Conservation (phyloP, 2,329 filamentous ascomycete genomes). For the Colletotrichum musicola region DNA sequence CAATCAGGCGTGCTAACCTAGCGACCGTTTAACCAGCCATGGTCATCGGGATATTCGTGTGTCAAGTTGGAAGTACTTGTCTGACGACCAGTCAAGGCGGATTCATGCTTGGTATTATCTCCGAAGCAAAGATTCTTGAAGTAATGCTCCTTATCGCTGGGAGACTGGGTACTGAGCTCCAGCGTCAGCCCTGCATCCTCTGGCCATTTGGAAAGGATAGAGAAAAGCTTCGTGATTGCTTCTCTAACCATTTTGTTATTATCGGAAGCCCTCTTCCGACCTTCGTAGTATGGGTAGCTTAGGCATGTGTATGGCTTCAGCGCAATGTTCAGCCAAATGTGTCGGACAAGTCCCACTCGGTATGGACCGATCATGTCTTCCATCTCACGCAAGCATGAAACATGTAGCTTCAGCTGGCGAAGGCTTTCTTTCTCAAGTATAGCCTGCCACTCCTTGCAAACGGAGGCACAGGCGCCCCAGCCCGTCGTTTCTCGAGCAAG, state of each 20-base stretch:
- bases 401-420: slow-evolving; percentile 43
- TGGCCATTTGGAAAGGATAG: slow-evolving; percentile 47
- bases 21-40: slow-evolving; percentile 18
- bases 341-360: slow-evolving; percentile 43
- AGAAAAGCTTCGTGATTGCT: slow-evolving; percentile 46
- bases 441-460: slow-evolving; percentile 52
- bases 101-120: slow-evolving; percentile 36
- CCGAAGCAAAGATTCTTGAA: slow-evolving; percentile 48
- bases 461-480: slow-evolving; percentile 49
- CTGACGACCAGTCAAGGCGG: not conserved
- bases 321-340: slow-evolving; percentile 48
- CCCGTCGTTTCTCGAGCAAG: slow-evolving; percentile 36
- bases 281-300: no score
- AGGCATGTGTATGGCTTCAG: slow-evolving; percentile 46
- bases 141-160: slow-evolving; percentile 51
- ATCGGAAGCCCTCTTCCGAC: no score
- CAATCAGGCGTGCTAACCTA: no score
- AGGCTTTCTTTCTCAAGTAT: slow-evolving; percentile 48
- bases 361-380: slow-evolving; percentile 36
- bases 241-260: slow-evolving; percentile 38
- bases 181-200: slow-evolving; percentile 43
- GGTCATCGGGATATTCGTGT: no score
- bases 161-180: slow-evolving; percentile 50
- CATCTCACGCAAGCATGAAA: slow-evolving; percentile 44
- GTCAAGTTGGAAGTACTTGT: not conserved